phyloP scores from a whole-genome alignment of 192 early-diverging fungal genomes.

The Nowakowskiella sp. region DNA sequence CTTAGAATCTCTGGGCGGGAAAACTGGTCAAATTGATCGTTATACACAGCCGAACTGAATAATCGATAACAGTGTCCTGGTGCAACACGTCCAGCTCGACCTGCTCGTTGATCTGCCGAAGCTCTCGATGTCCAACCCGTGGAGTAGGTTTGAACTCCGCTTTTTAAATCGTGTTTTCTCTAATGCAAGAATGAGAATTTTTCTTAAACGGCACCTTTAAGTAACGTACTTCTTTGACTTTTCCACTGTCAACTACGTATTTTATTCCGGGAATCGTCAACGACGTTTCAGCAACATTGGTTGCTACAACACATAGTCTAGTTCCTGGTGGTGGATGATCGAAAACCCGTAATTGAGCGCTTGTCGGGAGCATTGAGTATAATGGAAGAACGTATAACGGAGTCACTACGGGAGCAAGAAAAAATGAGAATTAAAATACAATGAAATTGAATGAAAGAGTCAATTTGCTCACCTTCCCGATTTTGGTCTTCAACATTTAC shows the following conservation, averaged over 20 bases:
- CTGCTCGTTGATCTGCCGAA: conserved; percentile 88
- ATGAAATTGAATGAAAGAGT: too few relatives aligned
- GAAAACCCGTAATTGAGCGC: conserved; percentile 88
- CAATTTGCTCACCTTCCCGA: conserved; percentile 42
- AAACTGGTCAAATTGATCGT: conserved; percentile 79
- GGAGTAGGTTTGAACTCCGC: conserved; percentile 83
- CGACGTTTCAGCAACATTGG: conserved; percentile 98
- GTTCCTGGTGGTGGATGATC: conserved; percentile 76
- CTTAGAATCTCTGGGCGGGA: conserved; percentile 85
- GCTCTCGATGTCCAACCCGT: conserved; percentile 92
- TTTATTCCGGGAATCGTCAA: conserved; percentile 92
- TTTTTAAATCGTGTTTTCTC: conserved; percentile 72
- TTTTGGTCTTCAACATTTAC: conserved; percentile 58
- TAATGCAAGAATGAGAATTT: conserved; percentile 3
- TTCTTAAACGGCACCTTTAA: background rate
- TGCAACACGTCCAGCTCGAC: conserved; percentile 91
- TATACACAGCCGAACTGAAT: conserved; percentile 87
- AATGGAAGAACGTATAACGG: conserved; percentile 93
- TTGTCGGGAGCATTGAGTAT: conserved; percentile 90
- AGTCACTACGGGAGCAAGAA: conserved; percentile 13
- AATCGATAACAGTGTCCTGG: conserved; percentile 96
- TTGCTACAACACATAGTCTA: conserved; percentile 89
- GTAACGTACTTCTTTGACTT: conserved; percentile 63
- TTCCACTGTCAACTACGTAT: conserved; percentile 93
- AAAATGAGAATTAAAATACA: too few relatives aligned